A percentile compares a stretch with the other conserved stretches of the same genome.
Conservation (phyloP, 352 stramenopile species). For the Thalassiosira ordinaria region DNA sequence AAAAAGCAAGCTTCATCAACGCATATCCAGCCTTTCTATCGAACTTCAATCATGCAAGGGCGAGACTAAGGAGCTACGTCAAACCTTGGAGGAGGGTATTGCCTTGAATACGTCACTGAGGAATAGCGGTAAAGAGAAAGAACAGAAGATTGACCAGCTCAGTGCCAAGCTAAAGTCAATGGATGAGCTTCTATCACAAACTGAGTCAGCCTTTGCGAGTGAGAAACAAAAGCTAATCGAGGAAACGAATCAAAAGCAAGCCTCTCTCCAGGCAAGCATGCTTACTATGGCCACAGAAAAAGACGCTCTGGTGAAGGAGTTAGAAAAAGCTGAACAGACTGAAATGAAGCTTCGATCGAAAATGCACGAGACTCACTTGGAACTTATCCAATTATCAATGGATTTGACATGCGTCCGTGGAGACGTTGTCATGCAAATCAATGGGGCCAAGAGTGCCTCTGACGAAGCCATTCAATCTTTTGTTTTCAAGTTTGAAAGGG, state of each 20-base stretch:
- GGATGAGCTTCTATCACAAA: not conserved
- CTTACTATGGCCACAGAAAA: conserved; percentile 3
- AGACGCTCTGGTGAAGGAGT: conserved; percentile 5
- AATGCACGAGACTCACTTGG: conserved; percentile 27
- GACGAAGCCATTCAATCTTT: conserved; percentile 14
- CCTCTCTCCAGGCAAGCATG: conserved; percentile 11
- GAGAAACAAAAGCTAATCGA: conserved; percentile 27
- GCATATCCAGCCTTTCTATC: conserved; percentile 21
- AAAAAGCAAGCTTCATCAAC: conserved; percentile 25
- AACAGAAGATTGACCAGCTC: conserved; percentile 19
- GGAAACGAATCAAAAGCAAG: conserved; percentile 23
- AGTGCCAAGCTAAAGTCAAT: conserved; percentile 10
- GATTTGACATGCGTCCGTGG: conserved; percentile 29
- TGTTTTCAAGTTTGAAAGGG: conserved; percentile 19
- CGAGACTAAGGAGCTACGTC: conserved; percentile 18
- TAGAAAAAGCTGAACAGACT: conserved; percentile 21
- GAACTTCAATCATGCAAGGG: conserved; percentile 36
- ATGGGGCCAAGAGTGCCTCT: conserved; percentile 13
- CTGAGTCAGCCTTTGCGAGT: not conserved
- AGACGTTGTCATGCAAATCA: conserved; percentile 22
- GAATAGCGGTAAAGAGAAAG: conserved; percentile 23
- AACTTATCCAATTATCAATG: conserved; percentile 37
- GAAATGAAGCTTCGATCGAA: conserved; percentile 29
- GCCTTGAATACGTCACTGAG: conserved; percentile 32
- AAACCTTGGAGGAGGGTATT: conserved; percentile 31